Percentiles rank a stretch among this genome's conserved stretches.
Evolutionary conservation across 257 asterid genomes (phyloP).

Genomic region (Nicotiana obtusifolia): DNA sequence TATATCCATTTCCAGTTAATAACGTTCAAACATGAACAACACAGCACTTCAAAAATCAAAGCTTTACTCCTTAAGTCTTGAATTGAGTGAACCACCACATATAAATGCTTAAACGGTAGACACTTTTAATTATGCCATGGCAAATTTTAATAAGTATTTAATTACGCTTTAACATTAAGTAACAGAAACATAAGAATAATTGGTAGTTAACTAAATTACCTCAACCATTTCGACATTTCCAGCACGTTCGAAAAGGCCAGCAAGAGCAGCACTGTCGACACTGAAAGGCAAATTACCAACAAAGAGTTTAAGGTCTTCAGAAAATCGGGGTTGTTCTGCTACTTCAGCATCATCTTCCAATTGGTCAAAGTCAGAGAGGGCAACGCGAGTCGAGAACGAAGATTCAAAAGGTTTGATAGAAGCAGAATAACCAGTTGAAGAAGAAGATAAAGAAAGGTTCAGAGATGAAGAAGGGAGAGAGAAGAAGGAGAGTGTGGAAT

Average conservation of each 20-base stretch:
- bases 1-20: neutral
- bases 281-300: conserved; percentile 83
- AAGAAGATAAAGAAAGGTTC: conserved; percentile 32
- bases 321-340: conserved; percentile 28
- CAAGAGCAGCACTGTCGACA: conserved; percentile 75
- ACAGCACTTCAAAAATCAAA: neutral
- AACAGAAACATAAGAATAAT: neutral
- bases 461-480: conserved; percentile 31
- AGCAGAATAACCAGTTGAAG: conserved; percentile 6
- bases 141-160: no score
- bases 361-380: conserved; percentile 32
- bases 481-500: conserved; percentile 19
- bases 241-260: conserved; percentile 68
- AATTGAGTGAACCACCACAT: neutral
- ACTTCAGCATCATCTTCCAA: conserved; percentile 38
- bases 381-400: conserved; percentile 30
- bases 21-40: neutral
- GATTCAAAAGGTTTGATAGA: neutral
- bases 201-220: conserved; percentile 30
- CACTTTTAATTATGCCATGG: no score
- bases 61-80: neutral
- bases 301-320: conserved; percentile 68
- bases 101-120: no score
- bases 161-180: no score
- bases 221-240: conserved; percentile 92